phyloP scores from a whole-genome alignment of 345 rosid species.

The Chamaenerion angustifolium region DNA sequence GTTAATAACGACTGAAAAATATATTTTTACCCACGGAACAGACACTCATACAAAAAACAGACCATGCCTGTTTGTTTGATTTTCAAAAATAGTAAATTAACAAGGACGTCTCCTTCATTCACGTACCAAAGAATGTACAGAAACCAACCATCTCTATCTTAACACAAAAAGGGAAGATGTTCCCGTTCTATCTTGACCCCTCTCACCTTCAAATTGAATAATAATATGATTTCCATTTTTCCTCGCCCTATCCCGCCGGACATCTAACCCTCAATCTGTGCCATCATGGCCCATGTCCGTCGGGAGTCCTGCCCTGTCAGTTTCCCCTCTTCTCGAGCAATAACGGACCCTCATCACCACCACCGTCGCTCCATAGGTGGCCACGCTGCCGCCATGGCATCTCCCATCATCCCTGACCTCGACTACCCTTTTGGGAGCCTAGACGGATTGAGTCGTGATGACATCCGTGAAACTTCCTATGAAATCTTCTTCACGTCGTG shows the following conservation, averaged over 20 bases:
- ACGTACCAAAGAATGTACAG: too few species aligned
- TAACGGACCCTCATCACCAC: conserved; percentile 7
- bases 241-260: conserved; percentile 29
- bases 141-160: not conserved
- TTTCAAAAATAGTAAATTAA: too few species aligned
- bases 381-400: not conserved
- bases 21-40: too few species aligned
- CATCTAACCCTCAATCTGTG: conserved; percentile 15
- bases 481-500: conserved; percentile 91
- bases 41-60: too few species aligned
- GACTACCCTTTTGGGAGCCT: conserved; percentile 63
- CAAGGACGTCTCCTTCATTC: too few species aligned
- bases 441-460: conserved; percentile 42
- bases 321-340: conserved; percentile 14
- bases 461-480: conserved; percentile 69
- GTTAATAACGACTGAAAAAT: too few species aligned
- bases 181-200: conserved; percentile 5
- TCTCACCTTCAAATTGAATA: not conserved
- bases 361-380: conserved; percentile 1
- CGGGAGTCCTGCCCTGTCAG: conserved; percentile 40
- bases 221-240: conserved; percentile 18
- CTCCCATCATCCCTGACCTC: conserved; percentile 25
- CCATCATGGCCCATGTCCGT: conserved; percentile 14
- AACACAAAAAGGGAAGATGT: not conserved
- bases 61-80: too few species aligned